Evolutionary conservation across 495 filamentous ascomycete species (phyloP), one percentile per base, ranked within the genome.

Genomic region (Aspergillus haitiensis): DNA sequence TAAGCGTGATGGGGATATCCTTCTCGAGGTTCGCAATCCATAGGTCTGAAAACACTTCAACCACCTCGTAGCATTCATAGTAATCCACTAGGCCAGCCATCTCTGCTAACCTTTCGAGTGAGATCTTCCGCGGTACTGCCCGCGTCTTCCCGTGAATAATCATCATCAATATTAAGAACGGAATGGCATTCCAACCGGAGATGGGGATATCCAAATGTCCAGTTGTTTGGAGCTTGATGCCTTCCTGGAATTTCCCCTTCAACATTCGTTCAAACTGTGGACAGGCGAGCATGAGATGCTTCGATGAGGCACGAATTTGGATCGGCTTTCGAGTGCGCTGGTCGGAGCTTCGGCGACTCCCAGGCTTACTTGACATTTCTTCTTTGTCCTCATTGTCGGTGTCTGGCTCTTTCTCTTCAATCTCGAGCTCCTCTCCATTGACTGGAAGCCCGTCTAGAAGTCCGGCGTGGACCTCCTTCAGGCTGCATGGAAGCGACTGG

Each of bases 11-110:
- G 3, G n/a, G 50, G 2, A 15, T 10, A 27, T 32, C 40, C 10
- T 37, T 10, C n/a, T 35, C 11, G 3, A 57, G 10, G 13, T 5
- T 15, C 10, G 18, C n/a, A 21, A 57, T 49, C 56, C 56, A 59
- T 21, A 44, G 2, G 15, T 59, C 56, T 6, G 56, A 59, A 16
- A 59, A 45, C 3, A 52, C 10, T 4, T 52, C 56, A 2, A 59
- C 48, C 13, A 34, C 51, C 16, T 60, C 58, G 21, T 55, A 42
- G 44, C 47, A 62, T 18, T 62, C 47, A 32, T 59, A 59, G 18
- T 59, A 59, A 16, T 52, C 56, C 7, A 59, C 56, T 0, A 59
- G 48, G 1, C 16, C 8, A 13, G 56, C 56, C 11, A 59, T 34
- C 35, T 59, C 46, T 1, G 37, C 37, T 10, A 59, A 21, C 0